Evolutionary conservation across 1,139 yeast species (phyloP).

Genomic region (Suhomyces chickasaworum): DNA sequence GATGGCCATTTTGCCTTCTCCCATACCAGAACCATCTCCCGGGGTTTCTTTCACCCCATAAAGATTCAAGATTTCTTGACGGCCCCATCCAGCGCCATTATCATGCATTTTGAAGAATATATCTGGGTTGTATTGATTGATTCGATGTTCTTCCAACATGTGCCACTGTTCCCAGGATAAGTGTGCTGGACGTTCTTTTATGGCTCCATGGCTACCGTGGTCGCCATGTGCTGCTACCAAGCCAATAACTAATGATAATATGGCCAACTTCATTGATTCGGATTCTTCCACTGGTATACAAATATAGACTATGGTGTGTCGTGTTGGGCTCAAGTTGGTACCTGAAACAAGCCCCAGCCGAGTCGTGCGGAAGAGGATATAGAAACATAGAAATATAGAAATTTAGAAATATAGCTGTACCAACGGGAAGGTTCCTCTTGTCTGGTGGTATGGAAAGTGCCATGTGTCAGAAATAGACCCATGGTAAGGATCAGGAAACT

Average conservation of each 20-base stretch:
- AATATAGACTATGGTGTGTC: background rate
- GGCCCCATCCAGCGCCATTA: slow-evolving; percentile 56
- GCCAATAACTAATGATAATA: background rate
- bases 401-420: too few relatives aligned
- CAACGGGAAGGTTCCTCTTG: too few relatives aligned
- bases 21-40: slow-evolving; percentile 92
- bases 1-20: slow-evolving; percentile 64
- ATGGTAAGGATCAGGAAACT: too few relatives aligned
- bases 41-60: slow-evolving; percentile 80
- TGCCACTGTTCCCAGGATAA: slow-evolving; percentile 81
- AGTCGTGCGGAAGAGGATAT: too few relatives aligned
- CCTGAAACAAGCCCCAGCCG: too few relatives aligned
- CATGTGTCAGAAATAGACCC: too few relatives aligned
- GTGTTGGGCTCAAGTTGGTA: background rate
- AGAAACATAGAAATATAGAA: too few relatives aligned
- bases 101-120: slow-evolving; percentile 87
- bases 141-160: slow-evolving; percentile 84
- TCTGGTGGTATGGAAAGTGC: too few relatives aligned
- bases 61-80: slow-evolving; percentile 69
- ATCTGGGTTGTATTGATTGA: slow-evolving; percentile 71
- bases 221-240: slow-evolving; percentile 14
- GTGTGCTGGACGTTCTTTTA: slow-evolving; percentile 43
- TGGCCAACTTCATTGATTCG: slow-evolving; percentile 10
- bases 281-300: background rate
- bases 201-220: slow-evolving; percentile 11